Base-by-base conservation (phyloP, 139 green algal genomes). In the Eudorina sp. region DNA sequence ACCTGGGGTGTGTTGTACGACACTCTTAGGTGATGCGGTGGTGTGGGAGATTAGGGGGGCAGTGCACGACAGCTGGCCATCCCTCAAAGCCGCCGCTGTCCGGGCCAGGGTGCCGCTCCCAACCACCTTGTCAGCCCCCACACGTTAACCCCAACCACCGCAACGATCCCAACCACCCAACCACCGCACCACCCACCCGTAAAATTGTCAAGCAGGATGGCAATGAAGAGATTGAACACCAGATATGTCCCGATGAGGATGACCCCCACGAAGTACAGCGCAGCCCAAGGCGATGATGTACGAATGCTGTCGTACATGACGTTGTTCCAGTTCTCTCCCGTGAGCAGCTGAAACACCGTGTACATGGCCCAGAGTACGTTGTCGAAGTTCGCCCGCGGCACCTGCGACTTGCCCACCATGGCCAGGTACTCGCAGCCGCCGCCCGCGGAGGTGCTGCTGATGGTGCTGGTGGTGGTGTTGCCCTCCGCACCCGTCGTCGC, bases 181-280 rank as follows among this genome's bases (percentile, higher is more conserved):
- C n/a, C n/a, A n/a, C n/a, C n/a, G n/a, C n/a, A n/a, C n/a, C 21
- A 72, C 62, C 18, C 36, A 46, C 66, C 66, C 13, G 66, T 27
- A 8, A 83, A 95, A 70, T 94, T 94, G 78, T 94, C 90, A 31
- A 96, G 91, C 25, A 96, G 82, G 31, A 98, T 95, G 25, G 95
- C 95, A 19, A 97, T 91, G 43, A 98, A 96, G 36, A 98, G 92
- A 87, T 97, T 97, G 40, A 98, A 92, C 36, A 97, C 66, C 58
- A 97, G 93, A 89, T 96, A 96, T 53, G 94, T 94, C 51, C 95
- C 96, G 0, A 98, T 46, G 6, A 95, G 62, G n/a, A 95, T 89
- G 29, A 93, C 84, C 40, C 79, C 60, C 25, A 96, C 68, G 53
- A 92, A 96, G 90, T 93, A 96, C 16, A 95, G 48, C 14, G 84